Conservation (phyloP, 345 rosid genomes). For the Microcos paniculata region DNA sequence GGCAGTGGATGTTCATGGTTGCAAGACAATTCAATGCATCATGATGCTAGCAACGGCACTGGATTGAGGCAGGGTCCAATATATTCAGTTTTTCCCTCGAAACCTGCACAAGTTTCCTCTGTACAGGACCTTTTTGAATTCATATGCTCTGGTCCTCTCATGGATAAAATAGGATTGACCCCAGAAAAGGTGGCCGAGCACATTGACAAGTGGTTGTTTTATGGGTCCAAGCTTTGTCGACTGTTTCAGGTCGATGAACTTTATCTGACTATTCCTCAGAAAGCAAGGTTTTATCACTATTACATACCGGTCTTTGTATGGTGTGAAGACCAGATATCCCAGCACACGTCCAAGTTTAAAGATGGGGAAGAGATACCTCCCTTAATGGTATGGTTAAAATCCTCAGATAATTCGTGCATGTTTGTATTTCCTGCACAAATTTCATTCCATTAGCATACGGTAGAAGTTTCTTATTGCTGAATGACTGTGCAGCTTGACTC, state of each 20-base stretch:
- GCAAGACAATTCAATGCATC: constrained; percentile 43
- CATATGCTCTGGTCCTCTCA: constrained; percentile 83
- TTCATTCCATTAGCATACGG: not conserved
- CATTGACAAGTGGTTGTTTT: constrained; percentile 77
- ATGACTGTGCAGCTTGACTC: not conserved
- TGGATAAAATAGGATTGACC: constrained; percentile 56
- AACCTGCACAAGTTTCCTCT: constrained; percentile 64
- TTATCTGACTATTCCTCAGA: constrained; percentile 63
- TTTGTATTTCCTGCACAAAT: not conserved
- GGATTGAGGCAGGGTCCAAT: constrained; percentile 25
- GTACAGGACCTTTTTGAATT: constrained; percentile 77
- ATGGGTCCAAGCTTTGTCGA: constrained; percentile 59
- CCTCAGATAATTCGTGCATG: not conserved
- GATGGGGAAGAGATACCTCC: constrained; percentile 81
- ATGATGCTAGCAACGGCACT: constrained; percentile 10
- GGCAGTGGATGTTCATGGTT: constrained; percentile 60
- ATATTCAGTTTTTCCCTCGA: constrained; percentile 37
- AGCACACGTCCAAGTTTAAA: constrained; percentile 59
- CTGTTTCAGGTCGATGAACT: constrained; percentile 74
- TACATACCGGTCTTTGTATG: constrained; percentile 91
- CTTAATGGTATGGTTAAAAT: constrained; percentile 59
- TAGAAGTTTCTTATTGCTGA: not conserved
- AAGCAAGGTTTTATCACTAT: constrained; percentile 83
- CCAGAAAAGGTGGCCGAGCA: constrained; percentile 61
- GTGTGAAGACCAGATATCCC: constrained; percentile 86